Evolutionary conservation across 768 basidiomycete species (phyloP), one percentile per base, ranked within the genome.

Genomic region (Xerocomus brunneocitrinus): DNA sequence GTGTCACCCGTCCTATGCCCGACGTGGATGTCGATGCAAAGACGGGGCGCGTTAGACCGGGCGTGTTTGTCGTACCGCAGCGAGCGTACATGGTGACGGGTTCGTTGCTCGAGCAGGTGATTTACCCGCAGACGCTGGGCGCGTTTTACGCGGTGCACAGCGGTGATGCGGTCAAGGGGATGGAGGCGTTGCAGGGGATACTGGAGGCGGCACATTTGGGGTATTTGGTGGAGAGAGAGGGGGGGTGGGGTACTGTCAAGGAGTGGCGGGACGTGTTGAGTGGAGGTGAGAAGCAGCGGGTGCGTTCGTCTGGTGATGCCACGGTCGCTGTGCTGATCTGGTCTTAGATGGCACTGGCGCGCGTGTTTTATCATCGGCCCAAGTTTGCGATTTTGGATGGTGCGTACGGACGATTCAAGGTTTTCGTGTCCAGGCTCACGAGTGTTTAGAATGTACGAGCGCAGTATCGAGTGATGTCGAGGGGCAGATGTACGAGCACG

Each of bases 391-490:
- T 95, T 13, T 73, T 95, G 55, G 92, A 95, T 70, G 90, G 91
- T 92, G 58, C 53, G 85, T 71, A 32, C 10, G 8, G 43, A 30
- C 9, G 27, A 10, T 6, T 14, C 49, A 8, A 8, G 5, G 30
- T 31, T 22, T 9, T 10, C 43, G 22, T 27, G n/a, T 31, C 28
- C 0, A n/a, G 9, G 19, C 38, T 22, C 7, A 39, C 19, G 19
- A 1, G 38, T n/a, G 19, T 22, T n/a, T 64, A 89, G 94, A 98
- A 65, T 97, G 93, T 69, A 98, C 95, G 6, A 91, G 89, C 51
- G 95, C 95, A 1, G 92, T 98, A 9, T 95, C 92, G 12, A 91
- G 89, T 57, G 95, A 98, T 65, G 94, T 98, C 22, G 95, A 98
- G 67, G 94, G 94, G 0, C 76, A 83, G 58, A 94, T 98, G 91